Evolutionary conservation across 139 green algal species (phyloP).

Genomic region (Micractinium conductrix): DNA sequence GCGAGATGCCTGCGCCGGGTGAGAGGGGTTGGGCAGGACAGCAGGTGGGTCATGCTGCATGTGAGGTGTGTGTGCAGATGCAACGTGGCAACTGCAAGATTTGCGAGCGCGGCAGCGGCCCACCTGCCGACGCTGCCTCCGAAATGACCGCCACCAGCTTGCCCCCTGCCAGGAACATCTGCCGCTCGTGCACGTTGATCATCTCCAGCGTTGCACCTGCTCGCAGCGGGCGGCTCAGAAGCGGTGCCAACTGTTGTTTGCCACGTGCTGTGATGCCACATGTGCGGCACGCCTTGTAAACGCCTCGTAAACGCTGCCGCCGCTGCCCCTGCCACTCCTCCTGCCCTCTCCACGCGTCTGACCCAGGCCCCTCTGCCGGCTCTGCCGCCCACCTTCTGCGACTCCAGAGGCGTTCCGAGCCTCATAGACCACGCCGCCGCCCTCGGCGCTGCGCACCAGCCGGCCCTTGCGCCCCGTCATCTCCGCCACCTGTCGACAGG

Average conservation of each 20-base stretch:
- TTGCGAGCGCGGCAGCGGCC: no score
- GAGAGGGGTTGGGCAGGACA: no score
- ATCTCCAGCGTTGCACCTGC: conserved; percentile 53
- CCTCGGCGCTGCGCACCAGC: conserved; percentile 52
- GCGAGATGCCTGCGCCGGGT: conserved; percentile 63
- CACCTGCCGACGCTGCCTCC: conserved; percentile 64
- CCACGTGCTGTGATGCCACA: no score
- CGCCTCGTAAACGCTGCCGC: no score
- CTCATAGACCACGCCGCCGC: conserved; percentile 60
- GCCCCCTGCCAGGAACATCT: conserved; percentile 73
- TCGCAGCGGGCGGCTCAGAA: no score
- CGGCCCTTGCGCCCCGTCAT: conserved; percentile 82
- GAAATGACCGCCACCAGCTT: conserved; percentile 94
- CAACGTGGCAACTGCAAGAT: no score
- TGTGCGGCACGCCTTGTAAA: no score
- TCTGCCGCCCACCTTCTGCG: conserved; percentile 4
- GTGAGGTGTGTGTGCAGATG: no score
- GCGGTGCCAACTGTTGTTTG: no score
- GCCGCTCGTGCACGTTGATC: conserved; percentile 80
- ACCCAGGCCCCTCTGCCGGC: neutral
- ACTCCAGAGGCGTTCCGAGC: conserved; percentile 54
- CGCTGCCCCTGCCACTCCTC: no score
- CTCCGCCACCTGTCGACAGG: conserved; percentile 67
- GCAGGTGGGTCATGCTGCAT: no score
- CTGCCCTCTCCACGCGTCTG: no score